Evolutionary conservation across 1,139 yeast genomes (phyloP).

Genomic region (Suhomyces coccinellae): DNA sequence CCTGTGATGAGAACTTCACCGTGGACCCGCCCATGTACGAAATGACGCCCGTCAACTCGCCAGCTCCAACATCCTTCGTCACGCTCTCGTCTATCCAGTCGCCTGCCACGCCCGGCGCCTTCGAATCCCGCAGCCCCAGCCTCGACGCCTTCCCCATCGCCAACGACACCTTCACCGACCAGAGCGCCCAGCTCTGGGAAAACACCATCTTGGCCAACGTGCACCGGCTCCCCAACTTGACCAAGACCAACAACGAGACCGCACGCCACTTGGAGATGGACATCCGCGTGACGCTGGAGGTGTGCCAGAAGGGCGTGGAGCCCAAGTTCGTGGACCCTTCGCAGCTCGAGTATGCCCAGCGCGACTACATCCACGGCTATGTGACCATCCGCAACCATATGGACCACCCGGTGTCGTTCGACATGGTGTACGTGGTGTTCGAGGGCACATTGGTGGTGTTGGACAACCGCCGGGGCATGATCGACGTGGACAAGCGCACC

Average conservation of each 20-base stretch:
- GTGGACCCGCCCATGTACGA: slow-evolving; percentile 48
- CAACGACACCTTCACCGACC: slow-evolving; percentile 22
- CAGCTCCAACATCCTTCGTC: slow-evolving; percentile 12
- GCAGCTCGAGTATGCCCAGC: slow-evolving; percentile 30
- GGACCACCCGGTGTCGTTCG: slow-evolving; percentile 29
- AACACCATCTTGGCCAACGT: slow-evolving; percentile 47
- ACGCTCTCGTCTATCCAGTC: slow-evolving; percentile 14
- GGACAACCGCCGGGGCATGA: slow-evolving; percentile 28
- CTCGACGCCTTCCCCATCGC: slow-evolving; percentile 15
- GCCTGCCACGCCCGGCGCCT: slow-evolving; percentile 13
- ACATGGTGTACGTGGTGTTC: slow-evolving; percentile 38
- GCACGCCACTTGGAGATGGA: slow-evolving; percentile 33
- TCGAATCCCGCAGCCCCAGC: slow-evolving; percentile 2
- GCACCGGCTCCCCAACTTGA: slow-evolving; percentile 40
- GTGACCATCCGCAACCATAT: slow-evolving; percentile 30
- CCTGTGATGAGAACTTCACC: slow-evolving; percentile 41
- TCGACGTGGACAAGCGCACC: slow-evolving; percentile 29
- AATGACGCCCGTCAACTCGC: slow-evolving; percentile 34
- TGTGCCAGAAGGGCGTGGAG: slow-evolving; percentile 43
- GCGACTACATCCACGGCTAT: slow-evolving; percentile 37
- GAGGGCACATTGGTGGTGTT: slow-evolving; percentile 32
- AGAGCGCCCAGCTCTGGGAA: slow-evolving; percentile 41
- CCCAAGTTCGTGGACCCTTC: slow-evolving; percentile 29
- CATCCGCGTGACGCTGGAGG: slow-evolving; percentile 40
- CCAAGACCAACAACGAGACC: slow-evolving; percentile 27